Conservation (phyloP, 441 rosid species). For the Erysimum pusillum region DNA sequence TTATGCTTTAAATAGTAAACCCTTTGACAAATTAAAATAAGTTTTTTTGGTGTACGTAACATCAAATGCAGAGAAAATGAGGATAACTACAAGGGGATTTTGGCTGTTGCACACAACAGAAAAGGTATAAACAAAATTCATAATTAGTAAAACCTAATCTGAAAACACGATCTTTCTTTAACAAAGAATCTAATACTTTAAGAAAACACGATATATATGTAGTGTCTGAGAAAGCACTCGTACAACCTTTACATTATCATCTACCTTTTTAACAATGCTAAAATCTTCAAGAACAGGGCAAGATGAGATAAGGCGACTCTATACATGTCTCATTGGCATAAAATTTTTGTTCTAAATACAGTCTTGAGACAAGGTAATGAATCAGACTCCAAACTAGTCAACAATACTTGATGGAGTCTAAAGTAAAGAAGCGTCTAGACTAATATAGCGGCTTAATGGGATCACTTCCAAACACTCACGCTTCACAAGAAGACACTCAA, state of each 20-base stretch:
- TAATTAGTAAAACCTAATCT: too few species aligned
- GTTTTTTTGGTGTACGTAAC: too few species aligned
- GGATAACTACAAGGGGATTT: too few species aligned
- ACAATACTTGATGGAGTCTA: background rate
- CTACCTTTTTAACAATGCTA: background rate
- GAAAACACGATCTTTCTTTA: too few species aligned
- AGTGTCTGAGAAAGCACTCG: background rate
- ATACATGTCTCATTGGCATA: background rate
- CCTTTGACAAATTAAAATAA: too few species aligned
- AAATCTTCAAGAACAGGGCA: constrained; percentile 1
- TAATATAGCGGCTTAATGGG: background rate
- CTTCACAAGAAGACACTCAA: background rate
- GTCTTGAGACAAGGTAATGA: background rate
- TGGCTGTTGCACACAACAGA: too few species aligned
- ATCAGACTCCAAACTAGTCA: too few species aligned
- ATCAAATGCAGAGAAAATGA: too few species aligned
- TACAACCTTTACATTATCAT: background rate
- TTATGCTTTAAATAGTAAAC: too few species aligned
- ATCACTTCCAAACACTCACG: background rate
- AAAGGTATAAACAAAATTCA: too few species aligned
- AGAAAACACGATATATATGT: too few species aligned
- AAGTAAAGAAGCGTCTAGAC: background rate
- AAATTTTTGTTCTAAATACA: background rate
- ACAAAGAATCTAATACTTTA: too few species aligned
- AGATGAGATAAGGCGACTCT: background rate